phyloP scores from a whole-genome alignment of 2,329 filamentous ascomycete genomes.

The Cryphonectria japonica region DNA sequence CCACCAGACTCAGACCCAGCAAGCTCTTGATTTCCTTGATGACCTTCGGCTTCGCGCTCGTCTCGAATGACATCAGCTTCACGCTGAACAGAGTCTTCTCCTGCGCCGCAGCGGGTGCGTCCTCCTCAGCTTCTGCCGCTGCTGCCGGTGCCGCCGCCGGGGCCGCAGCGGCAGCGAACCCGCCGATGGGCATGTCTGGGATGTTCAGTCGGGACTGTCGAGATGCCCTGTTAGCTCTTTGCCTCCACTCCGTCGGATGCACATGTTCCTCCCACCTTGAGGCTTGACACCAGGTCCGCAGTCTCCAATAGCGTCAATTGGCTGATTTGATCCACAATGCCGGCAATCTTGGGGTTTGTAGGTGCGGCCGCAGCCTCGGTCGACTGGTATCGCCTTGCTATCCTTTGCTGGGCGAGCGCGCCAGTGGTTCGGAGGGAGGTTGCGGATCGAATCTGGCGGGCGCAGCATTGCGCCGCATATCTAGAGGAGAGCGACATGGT shows the following conservation, averaged over 20 bases:
- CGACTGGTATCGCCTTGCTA: slow-evolving; percentile 82
- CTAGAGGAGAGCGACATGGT: slow-evolving; percentile 66
- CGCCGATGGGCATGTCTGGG: slow-evolving; percentile 93
- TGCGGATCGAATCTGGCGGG: slow-evolving; percentile 61
- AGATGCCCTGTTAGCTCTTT: slow-evolving; percentile 21
- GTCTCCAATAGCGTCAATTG: slow-evolving; percentile 97
- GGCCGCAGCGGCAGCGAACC: slow-evolving; percentile 74
- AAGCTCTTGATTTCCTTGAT: slow-evolving; percentile 99
- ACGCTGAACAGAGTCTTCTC: slow-evolving; percentile 98
- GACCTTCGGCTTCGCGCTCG: slow-evolving; percentile 91
- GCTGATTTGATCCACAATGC: slow-evolving; percentile 98
- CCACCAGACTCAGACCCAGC: slow-evolving; percentile 92
- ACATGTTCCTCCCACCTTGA: slow-evolving; percentile 71
- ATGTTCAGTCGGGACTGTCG: slow-evolving; percentile 89
- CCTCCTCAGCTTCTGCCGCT: slow-evolving; percentile 79
- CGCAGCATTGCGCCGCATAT: slow-evolving; percentile 67
- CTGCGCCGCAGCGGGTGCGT: slow-evolving; percentile 83
- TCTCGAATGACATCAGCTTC: slow-evolving; percentile 89
- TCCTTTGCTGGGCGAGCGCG: slow-evolving; percentile 51
- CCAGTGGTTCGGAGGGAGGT: slow-evolving; percentile 49
- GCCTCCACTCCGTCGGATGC: not conserved
- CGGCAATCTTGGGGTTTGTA: slow-evolving; percentile 85
- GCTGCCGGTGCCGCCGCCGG: slow-evolving; percentile 63
- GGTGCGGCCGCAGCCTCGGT: slow-evolving; percentile 63
- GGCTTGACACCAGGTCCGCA: slow-evolving; percentile 87